These are phyloP conservation scores for Trichoderma citrinoviride DNA, from an alignment of 2,329 filamentous ascomycete genomes.

Conservation along the genomic window DNA sequence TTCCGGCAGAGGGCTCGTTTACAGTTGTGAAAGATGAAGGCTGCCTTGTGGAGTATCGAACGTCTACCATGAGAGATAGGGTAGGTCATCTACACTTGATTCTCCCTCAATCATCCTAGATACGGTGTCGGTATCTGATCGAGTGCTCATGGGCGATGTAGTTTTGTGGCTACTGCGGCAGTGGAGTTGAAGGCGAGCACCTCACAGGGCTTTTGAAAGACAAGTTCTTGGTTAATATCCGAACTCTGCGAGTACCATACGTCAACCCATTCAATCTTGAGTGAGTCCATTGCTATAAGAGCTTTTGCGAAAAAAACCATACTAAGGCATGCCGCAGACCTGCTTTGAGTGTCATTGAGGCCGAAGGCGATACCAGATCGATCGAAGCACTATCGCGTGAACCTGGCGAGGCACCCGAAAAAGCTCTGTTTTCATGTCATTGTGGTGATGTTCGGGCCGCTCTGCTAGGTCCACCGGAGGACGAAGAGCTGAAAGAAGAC, in stretches of 20 bases:
- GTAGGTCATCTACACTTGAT: neutral
- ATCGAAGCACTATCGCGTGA: neutral
- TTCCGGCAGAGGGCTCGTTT: conserved; percentile 15
- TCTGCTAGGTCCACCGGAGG: conserved; percentile 32
- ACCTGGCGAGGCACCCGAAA: neutral
- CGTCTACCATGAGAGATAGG: conserved; percentile 21
- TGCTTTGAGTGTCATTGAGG: neutral
- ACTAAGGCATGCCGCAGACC: neutral
- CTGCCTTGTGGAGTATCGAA: conserved; percentile 4
- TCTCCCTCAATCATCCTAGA: neutral
- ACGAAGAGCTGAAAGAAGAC: conserved; percentile 43
- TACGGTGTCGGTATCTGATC: neutral
- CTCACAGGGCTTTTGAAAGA: conserved; percentile 25
- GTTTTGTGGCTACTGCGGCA: conserved; percentile 34
- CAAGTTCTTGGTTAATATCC: conserved; percentile 28
- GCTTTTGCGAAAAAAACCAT: neutral
- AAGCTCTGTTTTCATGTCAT: conserved; percentile 29
- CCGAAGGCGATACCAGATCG: neutral
- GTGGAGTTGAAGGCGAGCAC: conserved; percentile 29
- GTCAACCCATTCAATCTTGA: conserved; percentile 29
- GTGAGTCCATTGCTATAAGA: conserved; percentile 13
- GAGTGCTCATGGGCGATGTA: neutral
- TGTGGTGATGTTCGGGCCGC: conserved; percentile 29
- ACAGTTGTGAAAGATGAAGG: conserved; percentile 22
- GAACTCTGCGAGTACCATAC: conserved; percentile 25